Evolutionary conservation across 257 asterid genomes (phyloP), one percentile per base, ranked within the genome.

Genomic region (Nicotiana paniculata): DNA sequence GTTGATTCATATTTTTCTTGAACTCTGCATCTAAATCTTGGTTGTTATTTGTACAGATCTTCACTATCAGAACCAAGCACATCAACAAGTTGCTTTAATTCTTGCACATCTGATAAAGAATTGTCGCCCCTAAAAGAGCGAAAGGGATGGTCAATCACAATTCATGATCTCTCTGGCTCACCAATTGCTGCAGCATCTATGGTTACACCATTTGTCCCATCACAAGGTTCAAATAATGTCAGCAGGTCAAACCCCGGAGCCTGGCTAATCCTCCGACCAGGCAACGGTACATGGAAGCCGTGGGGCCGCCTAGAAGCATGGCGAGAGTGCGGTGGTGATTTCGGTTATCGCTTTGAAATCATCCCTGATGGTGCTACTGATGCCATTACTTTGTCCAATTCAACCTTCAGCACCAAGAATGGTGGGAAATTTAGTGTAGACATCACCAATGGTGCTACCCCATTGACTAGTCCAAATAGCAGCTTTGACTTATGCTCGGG

Each of bases 221-320:
- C 99, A 1, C 93, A 93, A 0, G 97, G 96, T 9, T 77, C 96
- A 2, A 86, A 94, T 39, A 77, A 89, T 16, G 99, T 96, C 79
- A 91, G 95, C 77, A 79, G 87, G 61, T 91, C 99, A 37, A 96
- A 94, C 48, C 99, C 98, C 0, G 99, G 99, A 2, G 97, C 98
- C 3, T 96, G 98, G 98, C 97, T 96, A 64, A 93, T 96, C 26
- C 97, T 96, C 62, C 87, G 97, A 0, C 95, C 97, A 6, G 95
- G 92, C 32, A 87, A 90, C 11, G 87, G 89, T 82, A 93, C 98
- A 3, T 96, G 97, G 97, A 87, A 86, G 85, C 97, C 99, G 0
- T 96, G 98, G 99, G 99, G 98, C 72, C 93, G 97, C n/a, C 92
- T 93, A 1, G 97, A 96, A 88, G 98, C 97, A 3, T 96, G 99